These are phyloP conservation scores for Anisodus tanguticus DNA, from an alignment of 257 asterid species.

Conservation along the genomic window DNA sequence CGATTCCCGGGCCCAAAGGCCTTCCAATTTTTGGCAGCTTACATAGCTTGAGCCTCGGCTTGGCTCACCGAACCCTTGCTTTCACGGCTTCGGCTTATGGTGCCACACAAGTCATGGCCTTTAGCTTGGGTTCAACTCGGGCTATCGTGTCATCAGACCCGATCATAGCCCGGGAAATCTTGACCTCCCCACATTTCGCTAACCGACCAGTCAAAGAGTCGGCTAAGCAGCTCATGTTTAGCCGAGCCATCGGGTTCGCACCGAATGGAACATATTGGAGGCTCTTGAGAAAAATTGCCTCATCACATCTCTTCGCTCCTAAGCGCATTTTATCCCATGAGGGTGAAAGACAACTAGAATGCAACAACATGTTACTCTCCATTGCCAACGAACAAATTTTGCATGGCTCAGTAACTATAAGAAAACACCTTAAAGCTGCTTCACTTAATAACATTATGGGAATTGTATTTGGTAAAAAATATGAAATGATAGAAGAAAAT, in stretches of 20 bases:
- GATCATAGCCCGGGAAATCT: constrained; percentile 51
- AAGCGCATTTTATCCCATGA: constrained; percentile 52
- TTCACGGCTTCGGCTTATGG: constrained; percentile 45
- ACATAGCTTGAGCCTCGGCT: constrained; percentile 59
- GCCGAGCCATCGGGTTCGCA: constrained; percentile 72
- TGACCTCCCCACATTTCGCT: constrained; percentile 60
- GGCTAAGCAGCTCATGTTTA: constrained; percentile 62
- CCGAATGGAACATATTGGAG: constrained; percentile 64
- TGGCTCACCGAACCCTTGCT: constrained; percentile 64
- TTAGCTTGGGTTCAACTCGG: constrained; percentile 63
- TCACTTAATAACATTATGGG: constrained; percentile 57
- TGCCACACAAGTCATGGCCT: constrained; percentile 56
- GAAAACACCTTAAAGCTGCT: constrained; percentile 54
- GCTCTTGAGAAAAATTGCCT: constrained; percentile 52
- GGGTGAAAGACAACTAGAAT: constrained; percentile 46
- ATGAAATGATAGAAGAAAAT: constrained; percentile 31
- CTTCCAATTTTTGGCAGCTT: constrained; percentile 68
- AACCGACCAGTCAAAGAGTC: constrained; percentile 64
- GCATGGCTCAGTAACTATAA: constrained; percentile 44
- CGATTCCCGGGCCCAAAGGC: constrained; percentile 62
- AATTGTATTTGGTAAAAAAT: constrained; percentile 57
- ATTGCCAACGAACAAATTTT: constrained; percentile 45
- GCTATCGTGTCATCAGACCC: constrained; percentile 54
- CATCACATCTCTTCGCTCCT: constrained; percentile 58
- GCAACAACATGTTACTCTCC: constrained; percentile 45